A percentile compares a stretch with the other conserved stretches of the same genome.
Conservation (phyloP, 2,329 filamentous ascomycete genomes). For the Xylaria sp. region DNA sequence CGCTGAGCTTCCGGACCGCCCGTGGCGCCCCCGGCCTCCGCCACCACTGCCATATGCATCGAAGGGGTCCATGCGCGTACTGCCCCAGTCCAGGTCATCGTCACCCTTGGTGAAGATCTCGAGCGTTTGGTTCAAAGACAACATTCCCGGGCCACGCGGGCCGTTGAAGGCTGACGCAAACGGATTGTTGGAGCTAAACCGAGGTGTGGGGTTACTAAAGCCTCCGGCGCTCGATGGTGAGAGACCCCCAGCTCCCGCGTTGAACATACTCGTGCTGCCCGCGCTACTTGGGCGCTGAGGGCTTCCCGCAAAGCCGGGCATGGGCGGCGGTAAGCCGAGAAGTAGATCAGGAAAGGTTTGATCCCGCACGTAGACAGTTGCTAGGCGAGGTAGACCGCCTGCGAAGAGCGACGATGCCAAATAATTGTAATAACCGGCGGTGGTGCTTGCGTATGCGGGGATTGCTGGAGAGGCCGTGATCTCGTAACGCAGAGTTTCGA, state of each 20-base stretch:
- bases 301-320: slow-evolving; percentile 55
- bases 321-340: slow-evolving; percentile 74
- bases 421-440: slow-evolving; percentile 81
- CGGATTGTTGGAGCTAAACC: slow-evolving; percentile 71
- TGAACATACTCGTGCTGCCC: slow-evolving; percentile 48
- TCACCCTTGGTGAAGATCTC: slow-evolving; percentile 71
- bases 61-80: slow-evolving; percentile 60
- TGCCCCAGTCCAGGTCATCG: slow-evolving; percentile 69
- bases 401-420: slow-evolving; percentile 84
- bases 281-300: slow-evolving; percentile 52
- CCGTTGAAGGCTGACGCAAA: slow-evolving; percentile 57
- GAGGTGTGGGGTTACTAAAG: slow-evolving; percentile 47
- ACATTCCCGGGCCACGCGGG: slow-evolving; percentile 48
- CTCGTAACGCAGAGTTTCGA: slow-evolving; percentile 83
- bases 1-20: slow-evolving; percentile 44
- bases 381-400: slow-evolving; percentile 77
- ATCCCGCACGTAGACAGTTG: slow-evolving; percentile 86
- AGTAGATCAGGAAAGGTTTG: slow-evolving; percentile 84
- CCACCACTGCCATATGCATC: slow-evolving; percentile 39
- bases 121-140: slow-evolving; percentile 61
- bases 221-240: slow-evolving; percentile 42
- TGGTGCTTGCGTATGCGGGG: slow-evolving; percentile 67
- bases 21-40: slow-evolving; percentile 44
- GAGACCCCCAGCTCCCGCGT: slow-evolving; percentile 42
- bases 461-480: slow-evolving; percentile 71